Evolutionary conservation across 2,329 filamentous ascomycete species (phyloP), one percentile per base, ranked within the genome.

Genomic region (Fusarium chaquense): DNA sequence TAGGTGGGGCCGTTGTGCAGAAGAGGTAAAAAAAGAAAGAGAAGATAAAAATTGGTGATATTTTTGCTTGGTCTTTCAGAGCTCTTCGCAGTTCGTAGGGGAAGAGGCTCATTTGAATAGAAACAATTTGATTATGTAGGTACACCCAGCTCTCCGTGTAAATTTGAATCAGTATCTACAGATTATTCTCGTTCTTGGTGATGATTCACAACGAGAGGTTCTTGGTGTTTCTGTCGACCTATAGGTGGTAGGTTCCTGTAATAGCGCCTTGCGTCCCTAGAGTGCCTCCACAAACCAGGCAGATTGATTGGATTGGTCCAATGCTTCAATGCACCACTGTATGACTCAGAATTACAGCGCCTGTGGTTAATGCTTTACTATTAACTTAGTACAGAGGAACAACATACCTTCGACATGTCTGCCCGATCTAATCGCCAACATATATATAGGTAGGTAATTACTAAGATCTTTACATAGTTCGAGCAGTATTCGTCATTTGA

Each of bases 211-310:
- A 44, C 28, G 26, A n/a, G 13, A 33, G 24, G 50, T 16, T 54
- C 50, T 57, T 65, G 54, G 63, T 71, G 67, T 51, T 61, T 64
- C 54, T 66, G 18, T 38, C 33, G 26, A 58, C 44, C 35, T 64
- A 20, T 22, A 35, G 11, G 35, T 47, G 41, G 22, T 26, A 18
- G 40, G 40, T 11, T 26, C 40, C n/a, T 20, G 28, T 11, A 41
- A 43, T 43, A 43, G 16, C 20, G 18, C 24, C 26, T 22, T n/a
- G 16, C 6, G 18, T 16, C 9, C n/a, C 18, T 46, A 43, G 8
- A 18, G 40, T 26, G 6, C 43, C 26, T 46, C n/a, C 10, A 8
- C 18, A 32, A 32, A 12, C 16, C 6, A 12, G 26, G 16, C 15
- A 13, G 22, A 30, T 53, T 53, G 36, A 56, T 30, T 44, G 36